Percentiles rank a stretch among this genome's conserved stretches.
These are phyloP conservation scores for Cenchrus americanus DNA, from an alignment of 176 grass and related monocot genomes.

Conservation along the genomic window DNA sequence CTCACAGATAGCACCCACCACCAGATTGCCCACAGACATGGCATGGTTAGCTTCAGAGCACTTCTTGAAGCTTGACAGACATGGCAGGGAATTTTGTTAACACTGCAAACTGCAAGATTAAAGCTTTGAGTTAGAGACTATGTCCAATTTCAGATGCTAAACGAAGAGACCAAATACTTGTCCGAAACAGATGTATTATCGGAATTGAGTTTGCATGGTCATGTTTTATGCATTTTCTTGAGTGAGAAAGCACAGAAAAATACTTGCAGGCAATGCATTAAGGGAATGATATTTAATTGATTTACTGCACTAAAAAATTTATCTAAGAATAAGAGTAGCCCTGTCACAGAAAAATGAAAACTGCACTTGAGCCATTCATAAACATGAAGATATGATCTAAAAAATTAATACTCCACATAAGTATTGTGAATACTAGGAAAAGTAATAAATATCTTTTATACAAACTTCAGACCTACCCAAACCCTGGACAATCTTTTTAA, in stretches of 20 bases:
- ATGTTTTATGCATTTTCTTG: too few species aligned
- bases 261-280: background rate
- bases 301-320: background rate
- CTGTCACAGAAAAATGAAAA: conserved; percentile 16
- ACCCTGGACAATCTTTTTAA: background rate
- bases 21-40: too few species aligned
- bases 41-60: too few species aligned
- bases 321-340: background rate
- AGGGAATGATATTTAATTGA: background rate
- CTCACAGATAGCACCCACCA: too few species aligned
- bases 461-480: background rate
- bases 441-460: background rate
- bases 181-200: too few species aligned
- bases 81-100: too few species aligned
- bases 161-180: too few species aligned
- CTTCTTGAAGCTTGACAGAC: too few species aligned
- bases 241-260: too few species aligned
- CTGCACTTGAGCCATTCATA: background rate
- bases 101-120: conserved; percentile 81
- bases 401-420: background rate
- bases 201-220: too few species aligned
- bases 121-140: conserved; percentile 24
- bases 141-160: conserved; percentile 13
- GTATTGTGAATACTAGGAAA: background rate
- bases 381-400: background rate